These are phyloP conservation scores for Aspergillus cavernicola DNA, from an alignment of 495 filamentous ascomycete species.

Conservation along the genomic window DNA sequence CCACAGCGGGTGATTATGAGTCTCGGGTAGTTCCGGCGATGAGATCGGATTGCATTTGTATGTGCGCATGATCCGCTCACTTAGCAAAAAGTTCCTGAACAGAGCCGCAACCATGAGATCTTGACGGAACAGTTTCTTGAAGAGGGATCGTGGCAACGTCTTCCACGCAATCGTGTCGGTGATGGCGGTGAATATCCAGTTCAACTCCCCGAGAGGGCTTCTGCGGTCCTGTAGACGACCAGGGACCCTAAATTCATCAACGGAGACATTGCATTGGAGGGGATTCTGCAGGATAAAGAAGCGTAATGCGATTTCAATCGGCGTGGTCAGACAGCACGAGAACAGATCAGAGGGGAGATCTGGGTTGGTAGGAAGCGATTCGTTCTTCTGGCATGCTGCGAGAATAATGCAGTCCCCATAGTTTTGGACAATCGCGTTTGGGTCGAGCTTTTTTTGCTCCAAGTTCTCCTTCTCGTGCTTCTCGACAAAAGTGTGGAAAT, in stretches of 20 bases:
- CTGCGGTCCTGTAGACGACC: conserved; percentile 88
- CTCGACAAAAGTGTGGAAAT: conserved; percentile 89
- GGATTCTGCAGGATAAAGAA: conserved; percentile 95
- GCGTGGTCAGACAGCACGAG: conserved; percentile 91
- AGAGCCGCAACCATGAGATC: conserved; percentile 99
- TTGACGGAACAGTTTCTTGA: conserved; percentile 94
- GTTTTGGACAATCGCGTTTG: conserved; percentile 64
- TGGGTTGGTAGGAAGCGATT: conserved; percentile 95
- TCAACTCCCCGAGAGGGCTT: conserved; percentile 91
- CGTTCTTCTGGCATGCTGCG: conserved; percentile 81
- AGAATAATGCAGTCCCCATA: conserved; percentile 84
- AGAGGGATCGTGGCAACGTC: conserved; percentile 77
- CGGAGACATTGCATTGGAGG: conserved; percentile 65
- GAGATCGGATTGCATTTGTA: conserved; percentile 94
- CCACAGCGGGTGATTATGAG: conserved; percentile 91
- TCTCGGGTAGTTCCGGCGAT: conserved; percentile 82
- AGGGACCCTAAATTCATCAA: conserved; percentile 74
- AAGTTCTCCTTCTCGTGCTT: conserved; percentile 86
- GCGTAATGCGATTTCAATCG: conserved; percentile 92
- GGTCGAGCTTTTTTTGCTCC: conserved; percentile 67
- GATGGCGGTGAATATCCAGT: conserved; percentile 99
- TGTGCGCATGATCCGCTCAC: conserved; percentile 90
- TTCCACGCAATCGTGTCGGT: conserved; percentile 99
- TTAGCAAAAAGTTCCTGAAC: conserved; percentile 92
- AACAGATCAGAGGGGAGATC: conserved; percentile 93